Conservation (phyloP, 148 eudicot species). For the Dysphania ambrosioides region DNA sequence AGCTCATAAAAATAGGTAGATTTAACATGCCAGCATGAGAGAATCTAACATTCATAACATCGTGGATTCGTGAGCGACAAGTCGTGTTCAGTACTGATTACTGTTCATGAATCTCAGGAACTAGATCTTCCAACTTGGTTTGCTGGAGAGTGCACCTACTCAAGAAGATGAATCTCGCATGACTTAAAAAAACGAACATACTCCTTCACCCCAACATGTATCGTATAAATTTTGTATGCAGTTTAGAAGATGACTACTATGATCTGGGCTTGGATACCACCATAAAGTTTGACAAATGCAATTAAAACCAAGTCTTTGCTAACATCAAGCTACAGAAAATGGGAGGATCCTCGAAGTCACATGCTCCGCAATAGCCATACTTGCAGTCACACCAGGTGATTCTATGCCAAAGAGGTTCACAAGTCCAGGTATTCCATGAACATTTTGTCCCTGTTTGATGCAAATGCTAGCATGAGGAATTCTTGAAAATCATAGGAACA, state of each 20-base stretch:
- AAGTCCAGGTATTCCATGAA: conserved; percentile 71
- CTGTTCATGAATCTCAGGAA: neutral
- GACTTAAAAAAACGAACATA: neutral
- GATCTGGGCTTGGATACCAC: neutral
- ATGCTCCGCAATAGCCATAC: conserved; percentile 78
- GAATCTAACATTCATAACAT: conserved; percentile 7
- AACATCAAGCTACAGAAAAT: conserved; percentile 7
- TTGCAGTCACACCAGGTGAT: conserved; percentile 88
- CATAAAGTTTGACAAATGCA: neutral
- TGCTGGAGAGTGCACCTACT: neutral
- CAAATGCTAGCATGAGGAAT: conserved; percentile 1
- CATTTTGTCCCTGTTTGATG: conserved; percentile 54
- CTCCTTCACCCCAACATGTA: neutral
- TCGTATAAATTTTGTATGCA: neutral
- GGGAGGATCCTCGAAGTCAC: conserved; percentile 41
- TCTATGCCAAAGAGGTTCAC: conserved; percentile 86
- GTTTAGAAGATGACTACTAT: neutral
- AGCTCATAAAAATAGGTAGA: conserved; percentile 12
- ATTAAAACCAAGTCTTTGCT: neutral
- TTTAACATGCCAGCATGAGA: conserved; percentile 1
- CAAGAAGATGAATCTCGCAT: neutral
- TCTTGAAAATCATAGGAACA: neutral
- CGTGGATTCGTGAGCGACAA: too few species aligned
- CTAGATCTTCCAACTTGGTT: neutral
- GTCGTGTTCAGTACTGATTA: too few species aligned